These are phyloP conservation scores for Cryptococcus depauperatus DNA, from an alignment of 1,284 basidiomycete genomes.

Conservation along the genomic window DNA sequence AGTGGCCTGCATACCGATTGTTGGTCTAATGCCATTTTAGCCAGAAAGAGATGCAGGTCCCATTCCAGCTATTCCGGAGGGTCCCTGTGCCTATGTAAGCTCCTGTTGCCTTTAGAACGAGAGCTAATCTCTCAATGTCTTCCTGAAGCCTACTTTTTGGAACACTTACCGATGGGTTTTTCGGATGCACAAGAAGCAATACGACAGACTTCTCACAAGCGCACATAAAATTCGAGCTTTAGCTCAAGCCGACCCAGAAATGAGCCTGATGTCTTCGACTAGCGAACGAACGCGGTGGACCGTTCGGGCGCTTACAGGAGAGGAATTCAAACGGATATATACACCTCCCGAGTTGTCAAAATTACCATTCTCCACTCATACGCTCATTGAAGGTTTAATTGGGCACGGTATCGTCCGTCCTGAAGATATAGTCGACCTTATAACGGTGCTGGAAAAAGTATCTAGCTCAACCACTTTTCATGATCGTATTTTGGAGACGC, in stretches of 20 bases:
- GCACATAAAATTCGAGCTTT: conserved; percentile 19
- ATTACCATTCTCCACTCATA: conserved; percentile 31
- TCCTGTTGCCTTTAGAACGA: neutral
- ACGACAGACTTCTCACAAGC: conserved; percentile 14
- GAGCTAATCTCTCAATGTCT: neutral
- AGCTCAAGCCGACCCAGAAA: conserved; percentile 25
- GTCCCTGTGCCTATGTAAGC: conserved; percentile 27
- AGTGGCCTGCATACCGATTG: conserved; percentile 1
- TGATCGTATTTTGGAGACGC: conserved; percentile 33
- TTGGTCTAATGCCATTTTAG: conserved; percentile 13
- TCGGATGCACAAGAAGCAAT: conserved; percentile 11
- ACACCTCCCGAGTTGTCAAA: conserved; percentile 19
- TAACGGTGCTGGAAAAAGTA: conserved; percentile 16
- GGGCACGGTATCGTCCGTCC: conserved; percentile 36
- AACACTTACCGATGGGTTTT: conserved; percentile 37
- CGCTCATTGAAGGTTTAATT: conserved; percentile 42
- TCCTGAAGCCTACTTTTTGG: conserved; percentile 31
- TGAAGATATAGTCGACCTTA: conserved; percentile 19
- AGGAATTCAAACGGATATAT: conserved; percentile 11
- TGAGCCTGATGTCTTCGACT: conserved; percentile 21
- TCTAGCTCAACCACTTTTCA: conserved; percentile 19
- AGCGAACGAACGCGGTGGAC: conserved; percentile 6
- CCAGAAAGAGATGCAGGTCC: conserved; percentile 27
- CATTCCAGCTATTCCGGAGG: conserved; percentile 31
- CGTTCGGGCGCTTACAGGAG: conserved; percentile 8